These are phyloP conservation scores for Cladosporium oxysporum DNA, from an alignment of 2,329 filamentous ascomycete genomes.

Conservation along the genomic window DNA sequence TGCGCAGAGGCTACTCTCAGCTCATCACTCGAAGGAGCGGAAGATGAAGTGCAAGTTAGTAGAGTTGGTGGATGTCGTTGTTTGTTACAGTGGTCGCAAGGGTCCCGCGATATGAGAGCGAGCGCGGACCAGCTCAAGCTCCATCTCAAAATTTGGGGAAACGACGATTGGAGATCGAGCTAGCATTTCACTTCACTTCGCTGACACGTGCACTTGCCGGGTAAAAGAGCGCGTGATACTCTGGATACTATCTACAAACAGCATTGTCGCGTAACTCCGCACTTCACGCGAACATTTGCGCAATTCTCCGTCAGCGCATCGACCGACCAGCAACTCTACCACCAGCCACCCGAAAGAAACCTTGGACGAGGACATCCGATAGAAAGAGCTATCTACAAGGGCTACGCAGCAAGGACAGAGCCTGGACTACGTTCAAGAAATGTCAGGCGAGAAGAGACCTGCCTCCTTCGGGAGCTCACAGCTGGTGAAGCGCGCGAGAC, in stretches of 20 bases:
- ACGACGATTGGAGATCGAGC: constrained; percentile 9
- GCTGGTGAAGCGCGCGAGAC: constrained; percentile 87
- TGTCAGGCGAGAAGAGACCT: constrained; percentile 90
- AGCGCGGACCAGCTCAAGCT: constrained; percentile 6
- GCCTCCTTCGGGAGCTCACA: constrained; percentile 78
- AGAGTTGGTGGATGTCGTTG: background rate
- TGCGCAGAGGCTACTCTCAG: constrained; percentile 27
- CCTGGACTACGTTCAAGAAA: constrained; percentile 41
- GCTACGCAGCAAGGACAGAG: background rate
- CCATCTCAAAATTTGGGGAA: constrained; percentile 17
- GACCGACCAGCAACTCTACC: background rate
- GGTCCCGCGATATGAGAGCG: background rate
- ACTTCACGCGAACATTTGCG: background rate
- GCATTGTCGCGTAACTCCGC: background rate
- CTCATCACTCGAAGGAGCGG: constrained; percentile 27
- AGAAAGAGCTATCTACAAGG: background rate
- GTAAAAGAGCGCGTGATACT: background rate
- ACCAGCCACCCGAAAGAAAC: background rate
- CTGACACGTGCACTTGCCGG: background rate
- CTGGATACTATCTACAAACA: background rate
- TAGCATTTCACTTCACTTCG: constrained; percentile 9
- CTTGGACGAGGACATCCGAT: background rate
- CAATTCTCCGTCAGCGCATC: background rate
- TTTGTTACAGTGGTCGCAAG: background rate
- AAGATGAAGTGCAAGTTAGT: background rate